Conservation (phyloP, 2,329 filamentous ascomycete species). For the Fusarium algeriense region DNA sequence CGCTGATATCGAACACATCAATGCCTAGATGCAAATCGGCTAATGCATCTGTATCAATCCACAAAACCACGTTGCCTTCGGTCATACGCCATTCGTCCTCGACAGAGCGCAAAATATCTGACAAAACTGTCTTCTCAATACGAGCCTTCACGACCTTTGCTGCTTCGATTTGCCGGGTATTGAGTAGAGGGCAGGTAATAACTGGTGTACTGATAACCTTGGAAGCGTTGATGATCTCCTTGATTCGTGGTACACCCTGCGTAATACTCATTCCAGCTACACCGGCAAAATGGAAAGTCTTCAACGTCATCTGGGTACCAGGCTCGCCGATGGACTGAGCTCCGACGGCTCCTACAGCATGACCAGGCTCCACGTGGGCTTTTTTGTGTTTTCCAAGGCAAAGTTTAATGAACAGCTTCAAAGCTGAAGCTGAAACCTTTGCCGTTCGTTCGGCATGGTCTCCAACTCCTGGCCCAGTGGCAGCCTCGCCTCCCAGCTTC, state of each 20-base stretch:
- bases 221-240: constrained; percentile 99
- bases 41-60: constrained; percentile 84
- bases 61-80: constrained; percentile 81
- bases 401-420: constrained; percentile 80
- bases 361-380: constrained; percentile 92
- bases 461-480: constrained; percentile 42
- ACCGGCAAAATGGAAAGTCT: constrained; percentile 99
- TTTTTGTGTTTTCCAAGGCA: constrained; percentile 92
- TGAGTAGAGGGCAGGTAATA: constrained; percentile 87
- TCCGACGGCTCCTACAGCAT: constrained; percentile 95
- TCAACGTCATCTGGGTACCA: constrained; percentile 98
- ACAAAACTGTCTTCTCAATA: constrained; percentile 93
- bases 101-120: constrained; percentile 82
- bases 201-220: constrained; percentile 94
- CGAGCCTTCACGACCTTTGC: constrained; percentile 93
- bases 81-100: constrained; percentile 90
- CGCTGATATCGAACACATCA: constrained; percentile 76
- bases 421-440: constrained; percentile 82
- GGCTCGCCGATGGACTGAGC: constrained; percentile 98
- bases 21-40: constrained; percentile 86
- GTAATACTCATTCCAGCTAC: constrained; percentile 99
- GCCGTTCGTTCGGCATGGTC: constrained; percentile 76
- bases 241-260: constrained; percentile 98
- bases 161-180: constrained; percentile 78
- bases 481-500: constrained; percentile 54